Evolutionary conservation across 208 protist species (phyloP).

Genomic region (Trypanosoma grayi): DNA sequence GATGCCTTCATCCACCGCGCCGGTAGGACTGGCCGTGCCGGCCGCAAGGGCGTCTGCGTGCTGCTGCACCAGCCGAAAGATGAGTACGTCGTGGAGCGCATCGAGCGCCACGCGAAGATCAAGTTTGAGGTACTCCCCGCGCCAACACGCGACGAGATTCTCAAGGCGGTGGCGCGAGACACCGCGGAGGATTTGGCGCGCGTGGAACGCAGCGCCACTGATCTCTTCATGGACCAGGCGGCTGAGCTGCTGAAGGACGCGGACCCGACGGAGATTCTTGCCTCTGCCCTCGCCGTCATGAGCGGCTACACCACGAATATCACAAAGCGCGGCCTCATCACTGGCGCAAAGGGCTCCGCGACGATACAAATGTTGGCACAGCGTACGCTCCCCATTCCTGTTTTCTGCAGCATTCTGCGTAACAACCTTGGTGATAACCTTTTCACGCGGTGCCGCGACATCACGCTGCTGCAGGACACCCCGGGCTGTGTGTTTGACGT

Average conservation of each 20-base stretch:
- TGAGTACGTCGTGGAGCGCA: conserved; percentile 87
- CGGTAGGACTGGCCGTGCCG: conserved; percentile 95
- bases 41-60: conserved; percentile 87
- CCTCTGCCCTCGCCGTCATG: conserved; percentile 89
- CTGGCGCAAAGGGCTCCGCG: conserved; percentile 66
- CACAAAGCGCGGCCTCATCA: conserved; percentile 76
- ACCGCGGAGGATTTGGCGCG: conserved; percentile 84
- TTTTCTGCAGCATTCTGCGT: conserved; percentile 87
- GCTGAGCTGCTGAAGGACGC: conserved; percentile 86
- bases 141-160: conserved; percentile 85
- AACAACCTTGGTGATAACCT: conserved; percentile 81
- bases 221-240: conserved; percentile 88
- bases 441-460: conserved; percentile 79
- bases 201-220: conserved; percentile 78
- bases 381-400: conserved; percentile 66
- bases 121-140: conserved; percentile 88
- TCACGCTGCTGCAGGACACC: conserved; percentile 84
- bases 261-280: conserved; percentile 82
- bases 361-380: conserved; percentile 75
- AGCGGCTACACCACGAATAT: conserved; percentile 91
- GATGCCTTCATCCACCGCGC: conserved; percentile 97
- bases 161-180: conserved; percentile 80
- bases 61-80: conserved; percentile 82
- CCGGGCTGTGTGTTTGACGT: conserved; percentile 89
- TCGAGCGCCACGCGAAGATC: conserved; percentile 90